phyloP scores from a whole-genome alignment of 2,329 filamentous ascomycete species.

The Amauroascus niger region DNA sequence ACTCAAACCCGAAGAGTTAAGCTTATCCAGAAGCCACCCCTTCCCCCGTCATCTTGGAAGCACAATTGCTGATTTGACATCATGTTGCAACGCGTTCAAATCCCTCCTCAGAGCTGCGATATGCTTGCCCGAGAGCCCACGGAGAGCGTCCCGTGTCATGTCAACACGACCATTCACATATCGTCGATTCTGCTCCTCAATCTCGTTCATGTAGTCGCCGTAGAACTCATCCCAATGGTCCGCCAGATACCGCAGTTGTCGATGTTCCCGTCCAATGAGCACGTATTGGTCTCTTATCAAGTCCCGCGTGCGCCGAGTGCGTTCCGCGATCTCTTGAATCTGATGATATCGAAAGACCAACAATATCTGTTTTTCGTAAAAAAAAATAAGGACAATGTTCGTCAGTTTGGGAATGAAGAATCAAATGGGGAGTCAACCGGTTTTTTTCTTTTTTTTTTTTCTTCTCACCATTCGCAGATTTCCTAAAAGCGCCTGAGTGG shows the following conservation, averaged over 20 bases:
- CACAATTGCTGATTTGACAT: background rate
- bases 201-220: background rate
- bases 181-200: background rate
- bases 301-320: background rate
- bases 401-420: too few species aligned
- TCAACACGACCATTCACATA: background rate
- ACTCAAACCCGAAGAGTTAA: too few species aligned
- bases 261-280: background rate
- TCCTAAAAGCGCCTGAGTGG: background rate
- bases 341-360: background rate
- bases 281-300: background rate
- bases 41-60: background rate
- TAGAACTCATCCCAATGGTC: background rate
- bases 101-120: background rate
- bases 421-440: too few species aligned
- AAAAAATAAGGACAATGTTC: too few species aligned
- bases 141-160: background rate
- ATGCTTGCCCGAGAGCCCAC: background rate
- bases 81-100: background rate
- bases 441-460: too few species aligned
- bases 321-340: background rate
- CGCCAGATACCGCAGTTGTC: background rate
- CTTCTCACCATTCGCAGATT: background rate
- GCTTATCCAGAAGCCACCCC: background rate
- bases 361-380: background rate